Base-by-base conservation (phyloP, 805 yeast genomes). In the Lipomyces mesembrius region DNA sequence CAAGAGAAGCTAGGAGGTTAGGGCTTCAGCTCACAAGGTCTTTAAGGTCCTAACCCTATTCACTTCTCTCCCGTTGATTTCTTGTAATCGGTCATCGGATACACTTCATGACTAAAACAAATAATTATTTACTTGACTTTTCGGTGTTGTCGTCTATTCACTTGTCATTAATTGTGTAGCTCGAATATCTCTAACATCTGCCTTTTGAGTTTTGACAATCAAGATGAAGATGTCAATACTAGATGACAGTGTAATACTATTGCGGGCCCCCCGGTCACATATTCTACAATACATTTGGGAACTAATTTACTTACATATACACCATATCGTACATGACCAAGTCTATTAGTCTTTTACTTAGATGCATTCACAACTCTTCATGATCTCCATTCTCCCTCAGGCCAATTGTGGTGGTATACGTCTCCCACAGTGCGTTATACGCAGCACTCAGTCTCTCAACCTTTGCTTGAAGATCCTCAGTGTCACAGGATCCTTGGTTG, bases 341-440 rank as follows among this genome's bases (percentile, higher is more conserved):
- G 43, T 37, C 43, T 17, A 43, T 17, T 43, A 0, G 7, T 7
- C 49, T 4, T 43, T 43, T 43, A 43, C 22, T 17, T 43, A 43
- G 22, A 1, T 3, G 22, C 22, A 17, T 17, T 43, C 9, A 17
- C 20, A 43, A 43, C 9, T 43, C 49, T 17, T 43, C 22, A 43
- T 17, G 9, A 8, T 43, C 49, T 43, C 49, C 49, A n/a, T 43
- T 43, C 49, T 43, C 49, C 9, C 22, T 43, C 3, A 43, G 20
- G 6, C 49, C 49, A 43, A 43, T n/a, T 17, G 49, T 3, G 20
- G 55, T 12, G n/a, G 59, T 22, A 20, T 59, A 59, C 14, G 61
- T 53, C 32, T 63, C 55, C 75, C 76, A 74, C 25, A 74, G 68
- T 27, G 73, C 71, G 32, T 73, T 71, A 59, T 73, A 74, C 20